Conservation (phyloP, 1,139 yeast species). For the Geotrichum citri-aurantii region DNA sequence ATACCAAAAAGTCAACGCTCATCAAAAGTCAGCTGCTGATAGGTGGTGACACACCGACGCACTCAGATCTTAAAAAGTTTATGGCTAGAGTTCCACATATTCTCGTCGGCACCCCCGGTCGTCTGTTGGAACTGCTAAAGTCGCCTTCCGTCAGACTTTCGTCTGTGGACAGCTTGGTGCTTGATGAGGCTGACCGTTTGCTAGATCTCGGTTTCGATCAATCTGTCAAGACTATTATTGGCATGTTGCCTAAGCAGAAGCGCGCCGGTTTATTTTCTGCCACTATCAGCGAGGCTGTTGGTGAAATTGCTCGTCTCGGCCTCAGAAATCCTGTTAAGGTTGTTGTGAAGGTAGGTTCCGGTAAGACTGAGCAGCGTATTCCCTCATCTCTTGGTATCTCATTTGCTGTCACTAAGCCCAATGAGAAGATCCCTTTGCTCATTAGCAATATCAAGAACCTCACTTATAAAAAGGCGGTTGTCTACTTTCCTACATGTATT, state of each 20-base stretch:
- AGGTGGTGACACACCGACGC: constrained; percentile 64
- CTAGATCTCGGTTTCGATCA: constrained; percentile 71
- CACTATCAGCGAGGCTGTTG: constrained; percentile 71
- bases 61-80: constrained; percentile 67
- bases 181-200: constrained; percentile 91
- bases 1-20: constrained; percentile 25
- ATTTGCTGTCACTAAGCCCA: constrained; percentile 58
- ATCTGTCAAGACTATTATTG: constrained; percentile 62
- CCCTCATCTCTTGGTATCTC: constrained; percentile 65
- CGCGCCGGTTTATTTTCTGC: constrained; percentile 93
- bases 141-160: constrained; percentile 37
- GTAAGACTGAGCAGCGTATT: constrained; percentile 35
- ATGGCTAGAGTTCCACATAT: constrained; percentile 57
- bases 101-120: constrained; percentile 89
- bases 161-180: constrained; percentile 64
- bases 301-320: constrained; percentile 44
- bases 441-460: constrained; percentile 50
- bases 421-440: constrained; percentile 53
- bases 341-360: constrained; percentile 48
- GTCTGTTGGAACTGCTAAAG: constrained; percentile 66
- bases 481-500: constrained; percentile 86
- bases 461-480: constrained; percentile 65
- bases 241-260: constrained; percentile 76
- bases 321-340: constrained; percentile 85
- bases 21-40: constrained; percentile 68